These are phyloP conservation scores for sunflower (Helianthus annuus) DNA, from an alignment of 129 eudicot species.

Conservation along the genomic window DNA sequence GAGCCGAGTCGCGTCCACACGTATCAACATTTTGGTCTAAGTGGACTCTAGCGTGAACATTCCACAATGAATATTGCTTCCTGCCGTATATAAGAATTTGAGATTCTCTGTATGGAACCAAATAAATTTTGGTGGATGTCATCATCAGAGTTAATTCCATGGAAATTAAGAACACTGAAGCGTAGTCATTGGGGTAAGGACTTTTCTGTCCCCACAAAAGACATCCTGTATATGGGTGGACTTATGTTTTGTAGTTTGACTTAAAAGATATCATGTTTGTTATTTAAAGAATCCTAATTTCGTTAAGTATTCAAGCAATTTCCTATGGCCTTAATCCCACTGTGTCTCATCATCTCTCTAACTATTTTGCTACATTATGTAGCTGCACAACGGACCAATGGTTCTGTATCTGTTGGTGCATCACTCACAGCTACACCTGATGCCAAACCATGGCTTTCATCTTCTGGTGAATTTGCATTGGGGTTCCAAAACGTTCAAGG, in stretches of 20 bases:
- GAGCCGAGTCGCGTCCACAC: no score
- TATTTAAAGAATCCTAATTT: background rate
- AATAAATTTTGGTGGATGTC: no score
- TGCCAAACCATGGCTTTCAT: constrained; percentile 44
- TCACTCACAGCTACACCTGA: constrained; percentile 34
- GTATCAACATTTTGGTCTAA: no score
- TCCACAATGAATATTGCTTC: no score
- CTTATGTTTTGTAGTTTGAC: constrained; percentile 3
- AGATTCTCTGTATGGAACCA: no score
- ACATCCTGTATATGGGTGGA: constrained; percentile 9
- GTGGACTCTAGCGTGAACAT: no score
- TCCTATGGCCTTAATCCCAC: constrained; percentile 19
- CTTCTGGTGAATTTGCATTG: constrained; percentile 57
- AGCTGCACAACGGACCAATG: constrained; percentile 31
- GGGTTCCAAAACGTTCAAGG: constrained; percentile 42
- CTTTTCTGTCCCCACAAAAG: background rate
- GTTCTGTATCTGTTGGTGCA: constrained; percentile 23
- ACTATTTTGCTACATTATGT: background rate
- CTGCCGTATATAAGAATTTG: no score
- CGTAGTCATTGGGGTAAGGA: background rate
- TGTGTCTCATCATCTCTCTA: background rate
- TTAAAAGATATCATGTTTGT: background rate
- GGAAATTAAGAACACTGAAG: background rate
- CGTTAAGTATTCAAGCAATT: background rate
- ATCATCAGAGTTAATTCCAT: no score